These are phyloP conservation scores for Hypsizygus marmoreus DNA, from an alignment of 768 basidiomycete genomes.

Conservation along the genomic window DNA sequence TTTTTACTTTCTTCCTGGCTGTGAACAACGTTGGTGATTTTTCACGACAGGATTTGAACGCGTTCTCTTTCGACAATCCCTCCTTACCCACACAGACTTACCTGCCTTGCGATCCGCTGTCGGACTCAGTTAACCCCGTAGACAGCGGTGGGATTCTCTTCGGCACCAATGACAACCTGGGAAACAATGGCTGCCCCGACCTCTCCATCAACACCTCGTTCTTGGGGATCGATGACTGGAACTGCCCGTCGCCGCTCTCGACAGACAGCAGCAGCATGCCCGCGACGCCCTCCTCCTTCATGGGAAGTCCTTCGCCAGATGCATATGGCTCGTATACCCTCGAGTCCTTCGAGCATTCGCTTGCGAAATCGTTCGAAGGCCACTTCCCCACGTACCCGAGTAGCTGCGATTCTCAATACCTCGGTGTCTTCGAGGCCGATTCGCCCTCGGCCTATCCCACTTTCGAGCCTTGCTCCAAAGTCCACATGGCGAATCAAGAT, in stretches of 20 bases:
- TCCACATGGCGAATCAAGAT: conserved; percentile 28
- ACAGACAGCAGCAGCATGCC: conserved; percentile 36
- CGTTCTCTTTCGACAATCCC: conserved; percentile 48
- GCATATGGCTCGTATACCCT: conserved; percentile 29
- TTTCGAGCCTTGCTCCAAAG: conserved; percentile 21
- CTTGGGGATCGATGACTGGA: conserved; percentile 40
- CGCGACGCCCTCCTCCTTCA: conserved; percentile 40
- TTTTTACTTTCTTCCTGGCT: conserved; percentile 16
- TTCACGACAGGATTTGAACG: conserved; percentile 39
- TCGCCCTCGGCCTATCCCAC: conserved; percentile 23
- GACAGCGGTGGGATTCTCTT: conserved; percentile 13
- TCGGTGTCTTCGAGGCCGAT: conserved; percentile 15
- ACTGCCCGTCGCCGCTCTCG: conserved; percentile 44
- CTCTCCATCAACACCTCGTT: conserved; percentile 45
- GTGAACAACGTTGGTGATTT: conserved; percentile 2
- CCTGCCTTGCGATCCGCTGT: conserved; percentile 27
- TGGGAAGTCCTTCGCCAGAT: conserved; percentile 29
- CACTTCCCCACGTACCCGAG: conserved; percentile 22
- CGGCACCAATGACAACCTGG: conserved; percentile 1
- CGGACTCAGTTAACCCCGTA: conserved; percentile 23
- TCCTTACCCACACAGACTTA: conserved; percentile 30
- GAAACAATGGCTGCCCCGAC: conserved; percentile 15
- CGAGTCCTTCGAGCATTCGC: conserved; percentile 31
- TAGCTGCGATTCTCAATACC: conserved; percentile 18
- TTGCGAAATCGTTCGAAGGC: conserved; percentile 29